Evolutionary conservation across 2,329 filamentous ascomycete species (phyloP).

Genomic region (Metarhizium guizhouense): DNA sequence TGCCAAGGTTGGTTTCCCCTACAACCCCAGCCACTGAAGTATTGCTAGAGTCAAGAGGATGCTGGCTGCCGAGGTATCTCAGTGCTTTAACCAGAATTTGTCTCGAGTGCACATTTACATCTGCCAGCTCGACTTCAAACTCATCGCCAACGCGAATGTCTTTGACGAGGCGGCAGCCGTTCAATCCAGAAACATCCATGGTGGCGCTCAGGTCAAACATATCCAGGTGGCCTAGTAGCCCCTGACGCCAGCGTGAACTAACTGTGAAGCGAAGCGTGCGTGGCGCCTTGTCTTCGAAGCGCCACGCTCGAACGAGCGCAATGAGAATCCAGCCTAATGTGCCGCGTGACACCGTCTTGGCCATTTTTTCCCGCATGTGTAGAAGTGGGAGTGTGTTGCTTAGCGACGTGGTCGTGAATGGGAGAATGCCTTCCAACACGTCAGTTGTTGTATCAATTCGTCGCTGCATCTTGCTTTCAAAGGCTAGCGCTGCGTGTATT

Average conservation of each 20-base stretch:
- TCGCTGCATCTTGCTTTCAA: conserved; percentile 28
- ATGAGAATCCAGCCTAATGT: conserved; percentile 47
- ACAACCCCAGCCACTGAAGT: neutral
- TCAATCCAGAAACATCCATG: conserved; percentile 30
- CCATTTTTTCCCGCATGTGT: conserved; percentile 43
- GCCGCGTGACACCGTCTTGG: conserved; percentile 34
- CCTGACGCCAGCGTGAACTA: conserved; percentile 22
- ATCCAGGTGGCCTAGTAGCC: conserved; percentile 34
- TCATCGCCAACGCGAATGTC: conserved; percentile 40
- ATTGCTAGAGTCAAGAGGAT: neutral
- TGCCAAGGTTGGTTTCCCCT: neutral
- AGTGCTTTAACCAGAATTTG: conserved; percentile 38
- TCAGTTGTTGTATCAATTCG: conserved; percentile 17
- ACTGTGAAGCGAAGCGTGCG: conserved; percentile 40
- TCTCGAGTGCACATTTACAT: conserved; percentile 41
- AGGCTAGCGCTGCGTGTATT: conserved; percentile 47
- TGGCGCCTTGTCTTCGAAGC: conserved; percentile 41
- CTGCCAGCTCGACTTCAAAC: conserved; percentile 45
- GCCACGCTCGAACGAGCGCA: conserved; percentile 52
- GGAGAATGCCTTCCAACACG: conserved; percentile 29
- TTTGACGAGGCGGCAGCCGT: conserved; percentile 26
- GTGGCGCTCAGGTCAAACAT: conserved; percentile 39
- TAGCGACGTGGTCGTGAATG: conserved; percentile 34
- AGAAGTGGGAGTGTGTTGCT: conserved; percentile 39
- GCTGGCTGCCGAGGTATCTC: conserved; percentile 15